A percentile compares a stretch with the other conserved stretches of the same genome.
Conservation (phyloP, 495 filamentous ascomycete species). For the Rusavskia elegans region DNA sequence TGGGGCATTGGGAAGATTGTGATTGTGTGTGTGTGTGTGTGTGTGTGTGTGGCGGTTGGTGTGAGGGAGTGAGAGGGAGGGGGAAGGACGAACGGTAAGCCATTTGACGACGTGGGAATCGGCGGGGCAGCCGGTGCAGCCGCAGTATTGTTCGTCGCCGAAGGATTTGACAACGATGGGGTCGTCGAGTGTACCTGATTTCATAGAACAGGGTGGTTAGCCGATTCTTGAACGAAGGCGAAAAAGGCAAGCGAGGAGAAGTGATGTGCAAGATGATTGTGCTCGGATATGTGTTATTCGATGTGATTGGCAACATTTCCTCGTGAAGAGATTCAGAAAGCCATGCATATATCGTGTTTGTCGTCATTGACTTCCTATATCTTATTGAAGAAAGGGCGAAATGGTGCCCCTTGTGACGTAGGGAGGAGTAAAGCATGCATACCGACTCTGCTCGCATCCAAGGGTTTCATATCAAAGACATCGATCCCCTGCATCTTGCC, state of each 20-base stretch:
- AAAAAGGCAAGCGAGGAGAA: too few species aligned
- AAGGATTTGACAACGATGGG: slow-evolving; percentile 78
- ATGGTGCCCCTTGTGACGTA: neutral
- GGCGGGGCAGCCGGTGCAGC: slow-evolving; percentile 85
- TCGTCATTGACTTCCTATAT: neutral
- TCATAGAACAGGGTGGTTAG: neutral
- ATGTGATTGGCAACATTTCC: neutral
- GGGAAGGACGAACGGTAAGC: slow-evolving; percentile 52
- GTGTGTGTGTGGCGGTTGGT: neutral
- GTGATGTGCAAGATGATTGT: neutral
- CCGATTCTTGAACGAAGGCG: neutral
- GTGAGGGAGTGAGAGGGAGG: neutral
- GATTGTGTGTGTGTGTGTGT: too few species aligned
- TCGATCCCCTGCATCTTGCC: slow-evolving; percentile 99
- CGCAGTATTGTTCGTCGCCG: slow-evolving; percentile 91
- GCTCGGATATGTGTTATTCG: neutral
- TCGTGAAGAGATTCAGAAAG: neutral
- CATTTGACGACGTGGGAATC: slow-evolving; percentile 85
- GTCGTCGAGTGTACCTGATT: slow-evolving; percentile 68
- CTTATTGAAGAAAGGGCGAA: neutral
- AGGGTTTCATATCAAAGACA: slow-evolving; percentile 93
- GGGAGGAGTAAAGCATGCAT: slow-evolving; percentile 3
- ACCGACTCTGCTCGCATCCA: slow-evolving; percentile 82
- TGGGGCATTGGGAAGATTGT: too few species aligned
- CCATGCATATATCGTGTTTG: slow-evolving; percentile 1